A percentile compares a stretch with the other conserved stretches of the same genome.
phyloP scores from a whole-genome alignment of 1,284 basidiomycete genomes.

The Pyrrhoderma lamaoense region DNA sequence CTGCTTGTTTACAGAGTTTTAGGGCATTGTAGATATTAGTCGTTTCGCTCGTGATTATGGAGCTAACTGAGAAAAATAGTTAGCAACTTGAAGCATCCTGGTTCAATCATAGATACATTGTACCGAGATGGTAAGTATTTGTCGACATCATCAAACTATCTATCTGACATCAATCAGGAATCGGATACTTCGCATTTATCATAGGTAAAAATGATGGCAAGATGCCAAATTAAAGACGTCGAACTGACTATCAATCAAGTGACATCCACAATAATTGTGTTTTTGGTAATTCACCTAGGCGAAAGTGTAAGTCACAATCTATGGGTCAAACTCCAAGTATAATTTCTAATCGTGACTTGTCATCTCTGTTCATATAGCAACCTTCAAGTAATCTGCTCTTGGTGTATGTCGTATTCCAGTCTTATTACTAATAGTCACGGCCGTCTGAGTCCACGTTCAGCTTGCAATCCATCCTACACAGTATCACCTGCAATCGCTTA shows the following conservation, averaged over 20 bases:
- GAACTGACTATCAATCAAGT: neutral
- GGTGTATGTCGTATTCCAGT: no score
- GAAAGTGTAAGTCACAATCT: neutral
- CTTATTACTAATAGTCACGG: no score
- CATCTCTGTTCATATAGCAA: no score
- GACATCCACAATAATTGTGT: constrained; percentile 3
- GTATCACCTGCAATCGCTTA: constrained; percentile 11
- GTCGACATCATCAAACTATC: neutral
- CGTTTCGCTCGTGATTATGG: no score
- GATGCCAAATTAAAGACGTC: neutral
- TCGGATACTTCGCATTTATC: constrained; percentile 4
- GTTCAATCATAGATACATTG: constrained; percentile 4
- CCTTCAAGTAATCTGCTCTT: no score
- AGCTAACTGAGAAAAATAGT: no score
- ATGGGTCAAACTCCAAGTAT: neutral
- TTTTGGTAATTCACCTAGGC: constrained; percentile 1
- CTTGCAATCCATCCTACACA: constrained; percentile 2
- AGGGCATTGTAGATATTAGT: no score
- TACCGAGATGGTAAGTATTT: constrained; percentile 5
- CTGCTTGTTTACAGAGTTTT: no score
- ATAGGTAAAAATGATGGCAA: neutral
- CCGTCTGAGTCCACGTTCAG: no score
- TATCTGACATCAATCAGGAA: neutral
- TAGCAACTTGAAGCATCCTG: neutral
- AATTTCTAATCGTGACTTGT: no score